A percentile compares a stretch with the other conserved stretches of the same genome.
These are phyloP conservation scores for Osmanthus fragrans DNA, from an alignment of 257 asterid species.

Conservation along the genomic window DNA sequence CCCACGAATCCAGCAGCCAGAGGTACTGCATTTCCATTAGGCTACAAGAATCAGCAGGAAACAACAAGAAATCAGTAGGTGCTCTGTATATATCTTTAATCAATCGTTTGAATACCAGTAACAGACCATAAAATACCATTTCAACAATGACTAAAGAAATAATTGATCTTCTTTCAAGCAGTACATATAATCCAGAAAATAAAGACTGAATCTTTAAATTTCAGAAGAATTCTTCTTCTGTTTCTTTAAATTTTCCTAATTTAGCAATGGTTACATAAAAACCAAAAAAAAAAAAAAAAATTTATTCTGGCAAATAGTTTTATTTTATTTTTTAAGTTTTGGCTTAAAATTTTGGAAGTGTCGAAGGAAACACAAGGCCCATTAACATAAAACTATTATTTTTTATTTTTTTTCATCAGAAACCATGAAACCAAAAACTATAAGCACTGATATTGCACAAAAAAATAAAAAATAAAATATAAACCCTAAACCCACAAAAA, in stretches of 20 bases:
- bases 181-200: background rate
- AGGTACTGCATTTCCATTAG: slow-evolving; percentile 75
- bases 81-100: background rate
- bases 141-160: background rate
- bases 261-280: background rate
- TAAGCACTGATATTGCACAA: background rate
- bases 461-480: background rate
- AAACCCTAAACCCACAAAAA: background rate
- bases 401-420: background rate
- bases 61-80: slow-evolving; percentile 8
- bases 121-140: background rate
- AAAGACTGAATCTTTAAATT: background rate
- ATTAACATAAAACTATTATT: background rate
- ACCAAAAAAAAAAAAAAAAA: too few relatives aligned
- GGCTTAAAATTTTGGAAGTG: background rate
- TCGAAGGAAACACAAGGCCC: background rate
- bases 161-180: background rate
- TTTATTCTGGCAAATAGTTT: too few relatives aligned
- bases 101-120: background rate
- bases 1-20: slow-evolving; percentile 98
- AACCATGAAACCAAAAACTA: background rate
- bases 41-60: slow-evolving; percentile 35
- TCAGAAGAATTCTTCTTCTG: background rate
- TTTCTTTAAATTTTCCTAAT: background rate
- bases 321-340: background rate